Evolutionary conservation across 2,329 filamentous ascomycete species (phyloP), one percentile per base, ranked within the genome.

Genomic region (Amphichorda felina): DNA sequence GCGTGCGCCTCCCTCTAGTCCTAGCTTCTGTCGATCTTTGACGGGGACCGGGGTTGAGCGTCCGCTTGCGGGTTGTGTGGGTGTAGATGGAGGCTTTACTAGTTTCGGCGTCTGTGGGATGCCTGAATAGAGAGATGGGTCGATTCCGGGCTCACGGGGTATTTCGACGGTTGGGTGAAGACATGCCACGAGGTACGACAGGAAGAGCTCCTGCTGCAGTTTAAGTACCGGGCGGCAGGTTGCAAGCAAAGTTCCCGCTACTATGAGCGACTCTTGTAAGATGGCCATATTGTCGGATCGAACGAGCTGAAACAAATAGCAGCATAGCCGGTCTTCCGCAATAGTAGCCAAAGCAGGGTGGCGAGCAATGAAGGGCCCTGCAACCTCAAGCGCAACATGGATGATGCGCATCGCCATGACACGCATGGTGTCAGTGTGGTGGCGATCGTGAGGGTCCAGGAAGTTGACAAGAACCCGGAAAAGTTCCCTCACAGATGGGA

Each of bases 381-480:
- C 87, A 39, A 98, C 89, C 59, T 98, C 91, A 16, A 98, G 72
- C 2, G 91, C 91, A 30, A 98, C 91, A 55, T 98, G 91, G 37
- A 98, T 91, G 43, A 98, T 96, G 30, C 91, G 78, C 44, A 98
- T 63, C 14, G 91, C 91, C 88, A 98, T 98, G 28, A 98, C 86
- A 46, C 89, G 77, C 81, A 96, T 91, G 1, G 85, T 81, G 52
- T 98, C 91, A 3, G 87, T 93, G 55, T 95, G 85, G 47, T 89
- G 84, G 35, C 77, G 79, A 56, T 96, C 89, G 50, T 94, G 84
- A 2, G 93, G 91, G 51, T 98, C 87, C 18, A 98, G 63, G 13
- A 98, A 78, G 54, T 94, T 89, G 30, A 96, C 89, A 18, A 98
- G 65, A 29, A 96, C 91, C 36, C 91, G 72, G 53, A 98, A 94